Evolutionary conservation across 1,139 yeast species (phyloP).

Genomic region (Nakaseomyces bracarensis): DNA sequence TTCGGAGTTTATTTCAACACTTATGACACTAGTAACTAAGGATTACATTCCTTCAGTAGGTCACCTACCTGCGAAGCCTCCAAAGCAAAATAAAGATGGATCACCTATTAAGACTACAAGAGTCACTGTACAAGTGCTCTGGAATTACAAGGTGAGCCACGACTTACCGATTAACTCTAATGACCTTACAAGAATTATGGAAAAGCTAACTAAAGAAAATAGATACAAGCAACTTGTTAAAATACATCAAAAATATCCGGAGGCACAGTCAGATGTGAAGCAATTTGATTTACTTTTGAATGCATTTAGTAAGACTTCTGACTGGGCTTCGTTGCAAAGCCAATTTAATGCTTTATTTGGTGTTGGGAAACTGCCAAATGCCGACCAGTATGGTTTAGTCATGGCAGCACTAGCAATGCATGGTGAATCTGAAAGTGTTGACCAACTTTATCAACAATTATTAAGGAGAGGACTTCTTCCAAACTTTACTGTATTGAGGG

Average conservation of each 20-base stretch:
- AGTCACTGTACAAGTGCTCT: slow-evolving; percentile 16
- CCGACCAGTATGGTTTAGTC: slow-evolving; percentile 53
- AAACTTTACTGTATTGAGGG: slow-evolving; percentile 39
- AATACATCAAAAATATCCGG: slow-evolving; percentile 17
- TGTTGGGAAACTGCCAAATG: slow-evolving; percentile 46
- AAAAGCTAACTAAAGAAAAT: slow-evolving; percentile 19
- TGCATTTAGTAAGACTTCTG: slow-evolving; percentile 44
- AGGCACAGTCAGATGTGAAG: slow-evolving; percentile 28
- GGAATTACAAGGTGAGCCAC: slow-evolving; percentile 23
- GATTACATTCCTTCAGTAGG: neutral
- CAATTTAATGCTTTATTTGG: slow-evolving; percentile 58
- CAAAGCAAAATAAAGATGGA: neutral
- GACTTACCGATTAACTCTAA: slow-evolving; percentile 14
- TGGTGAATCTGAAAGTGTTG: slow-evolving; percentile 49
- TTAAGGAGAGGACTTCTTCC: slow-evolving; percentile 43
- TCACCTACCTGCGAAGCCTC: neutral
- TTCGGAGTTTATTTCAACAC: slow-evolving; percentile 9
- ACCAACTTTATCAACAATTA: slow-evolving; percentile 44
- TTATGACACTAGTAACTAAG: slow-evolving; percentile 5
- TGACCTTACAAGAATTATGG: slow-evolving; percentile 26
- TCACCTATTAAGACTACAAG: slow-evolving; percentile 26
- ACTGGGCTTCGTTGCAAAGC: slow-evolving; percentile 54
- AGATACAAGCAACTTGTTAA: slow-evolving; percentile 5
- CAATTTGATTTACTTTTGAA: slow-evolving; percentile 40
- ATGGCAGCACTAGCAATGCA: slow-evolving; percentile 53